Evolutionary conservation across 345 rosid genomes (phyloP), one percentile per base, ranked within the genome.

Genomic region (Boechera stricta): DNA sequence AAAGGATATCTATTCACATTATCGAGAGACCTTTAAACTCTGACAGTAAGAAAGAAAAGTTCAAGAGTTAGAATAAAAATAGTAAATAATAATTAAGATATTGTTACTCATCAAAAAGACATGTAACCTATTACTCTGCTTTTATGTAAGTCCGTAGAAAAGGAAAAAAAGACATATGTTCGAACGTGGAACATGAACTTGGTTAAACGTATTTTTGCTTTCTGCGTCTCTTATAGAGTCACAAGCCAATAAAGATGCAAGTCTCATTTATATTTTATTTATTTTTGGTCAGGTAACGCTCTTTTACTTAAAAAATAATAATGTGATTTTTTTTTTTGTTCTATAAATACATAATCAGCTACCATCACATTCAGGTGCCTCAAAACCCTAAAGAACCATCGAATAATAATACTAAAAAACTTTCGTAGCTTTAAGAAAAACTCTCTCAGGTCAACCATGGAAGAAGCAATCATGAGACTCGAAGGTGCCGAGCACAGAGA

Each of bases 381-480:
- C 71, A 42, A 71, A 70, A 56, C 67, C 72, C 72, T 64, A 71
- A 71, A 45, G 15, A 67, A 58, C 16, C 71, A 44, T 60, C 13
- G 0, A 32, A 16, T 5, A 12, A 38, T 11, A 24, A 8, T 10
- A 41, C 3, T 41, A 6, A 47, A 18, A 47, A 11, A 33, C 3
- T 0, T 54, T 54, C 32, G 41, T 26, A 33, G 51, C 33, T 35
- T 5, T 24, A 32, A 32, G 6, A 41, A 16, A 16, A 44, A 12
- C 1, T 18, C 33, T 45, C 48, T 38, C 16, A 55, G 51, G 58
- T 55, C 65, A 71, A 70, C 47, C 11, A 77, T 71, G 81, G 81
- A 77, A 71, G 81, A 77, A 51, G 76, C 80, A 26, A 54, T 77
- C 44, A 70, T 77, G 75, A 70, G 70, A 55, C 71, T 77, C 2